Percentiles rank a stretch among this genome's conserved stretches.
Evolutionary conservation across 2,329 filamentous ascomycete species (phyloP).

Genomic region (Pseudogymnoascus verrucosus): DNA sequence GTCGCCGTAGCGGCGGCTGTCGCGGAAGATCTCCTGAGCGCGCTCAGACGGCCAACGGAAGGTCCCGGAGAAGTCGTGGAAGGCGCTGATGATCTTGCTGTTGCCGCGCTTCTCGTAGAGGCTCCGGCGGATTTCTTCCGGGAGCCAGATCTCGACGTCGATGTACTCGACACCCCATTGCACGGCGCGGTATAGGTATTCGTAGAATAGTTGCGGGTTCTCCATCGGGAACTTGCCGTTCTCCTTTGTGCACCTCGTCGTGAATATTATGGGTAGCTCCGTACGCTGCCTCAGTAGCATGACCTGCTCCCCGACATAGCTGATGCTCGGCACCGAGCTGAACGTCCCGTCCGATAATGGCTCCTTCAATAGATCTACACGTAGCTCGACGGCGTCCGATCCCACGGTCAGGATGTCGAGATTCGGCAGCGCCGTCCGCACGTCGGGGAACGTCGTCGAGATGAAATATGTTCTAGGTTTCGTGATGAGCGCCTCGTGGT

Average conservation of each 20-base stretch:
- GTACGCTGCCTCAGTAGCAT: conserved; percentile 78
- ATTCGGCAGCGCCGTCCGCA: conserved; percentile 73
- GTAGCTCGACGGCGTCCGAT: conserved; percentile 75
- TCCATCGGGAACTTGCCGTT: conserved; percentile 83
- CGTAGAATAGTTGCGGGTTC: conserved; percentile 64
- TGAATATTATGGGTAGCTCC: conserved; percentile 85
- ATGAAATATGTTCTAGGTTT: conserved; percentile 78
- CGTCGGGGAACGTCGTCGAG: conserved; percentile 81
- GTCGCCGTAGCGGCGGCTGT: conserved; percentile 67
- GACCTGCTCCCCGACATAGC: conserved; percentile 79
- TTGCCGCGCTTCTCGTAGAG: conserved; percentile 65
- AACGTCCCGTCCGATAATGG: conserved; percentile 54
- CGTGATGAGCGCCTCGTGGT: conserved; percentile 67
- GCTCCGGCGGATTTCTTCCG: conserved; percentile 61
- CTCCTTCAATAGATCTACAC: conserved; percentile 74
- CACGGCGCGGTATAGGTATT: conserved; percentile 74
- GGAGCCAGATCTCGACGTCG: conserved; percentile 81
- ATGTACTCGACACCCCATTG: conserved; percentile 89
- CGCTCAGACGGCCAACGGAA: conserved; percentile 75
- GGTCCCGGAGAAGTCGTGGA: conserved; percentile 77
- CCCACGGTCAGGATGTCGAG: conserved; percentile 82
- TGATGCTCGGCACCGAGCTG: conserved; percentile 63
- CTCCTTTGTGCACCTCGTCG: conserved; percentile 71
- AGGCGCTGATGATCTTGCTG: conserved; percentile 84
- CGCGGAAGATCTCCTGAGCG: conserved; percentile 63